These are phyloP conservation scores for Scortechinia acanthostroma DNA, from an alignment of 2,329 filamentous ascomycete species.

Conservation along the genomic window DNA sequence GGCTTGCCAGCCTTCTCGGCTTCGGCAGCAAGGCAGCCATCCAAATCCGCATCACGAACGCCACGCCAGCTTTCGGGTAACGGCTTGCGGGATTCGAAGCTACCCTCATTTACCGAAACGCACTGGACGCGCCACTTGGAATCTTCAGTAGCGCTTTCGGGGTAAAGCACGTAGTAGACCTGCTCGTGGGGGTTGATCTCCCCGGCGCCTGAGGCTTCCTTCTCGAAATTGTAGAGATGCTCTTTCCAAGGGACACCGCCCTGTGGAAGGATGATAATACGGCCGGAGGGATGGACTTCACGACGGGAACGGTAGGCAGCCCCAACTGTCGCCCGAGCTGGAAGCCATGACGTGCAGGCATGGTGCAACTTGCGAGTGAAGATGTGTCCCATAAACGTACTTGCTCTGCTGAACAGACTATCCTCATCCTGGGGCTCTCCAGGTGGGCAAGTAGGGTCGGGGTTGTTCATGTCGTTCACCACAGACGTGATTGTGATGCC, in stretches of 20 bases:
- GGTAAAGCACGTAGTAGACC: slow-evolving; percentile 78
- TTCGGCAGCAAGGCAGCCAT: slow-evolving; percentile 20
- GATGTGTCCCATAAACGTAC: slow-evolving; percentile 77
- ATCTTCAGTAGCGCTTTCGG: slow-evolving; percentile 68
- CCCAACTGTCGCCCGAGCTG: slow-evolving; percentile 73
- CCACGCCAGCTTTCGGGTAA: slow-evolving; percentile 89
- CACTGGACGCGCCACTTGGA: slow-evolving; percentile 91
- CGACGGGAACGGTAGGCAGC: slow-evolving; percentile 65
- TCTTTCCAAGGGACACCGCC: slow-evolving; percentile 91
- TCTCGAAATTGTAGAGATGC: slow-evolving; percentile 83
- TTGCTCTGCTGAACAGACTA: slow-evolving; percentile 70
- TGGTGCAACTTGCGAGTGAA: slow-evolving; percentile 77
- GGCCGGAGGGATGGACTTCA: slow-evolving; percentile 56
- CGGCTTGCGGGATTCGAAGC: slow-evolving; percentile 85
- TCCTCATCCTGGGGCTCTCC: slow-evolving; percentile 72
- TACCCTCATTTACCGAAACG: slow-evolving; percentile 77
- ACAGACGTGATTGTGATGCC: slow-evolving; percentile 80
- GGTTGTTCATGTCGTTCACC: slow-evolving; percentile 75
- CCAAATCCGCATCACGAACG: slow-evolving; percentile 77
- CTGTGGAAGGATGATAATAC: slow-evolving; percentile 72
- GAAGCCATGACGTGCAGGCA: slow-evolving; percentile 74
- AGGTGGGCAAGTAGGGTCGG: slow-evolving; percentile 36
- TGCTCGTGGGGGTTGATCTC: slow-evolving; percentile 34
- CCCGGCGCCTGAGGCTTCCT: slow-evolving; percentile 35
- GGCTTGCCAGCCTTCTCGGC: not conserved